Conservation (phyloP, 2,329 filamentous ascomycete species). For the Colletotrichum sp. region DNA sequence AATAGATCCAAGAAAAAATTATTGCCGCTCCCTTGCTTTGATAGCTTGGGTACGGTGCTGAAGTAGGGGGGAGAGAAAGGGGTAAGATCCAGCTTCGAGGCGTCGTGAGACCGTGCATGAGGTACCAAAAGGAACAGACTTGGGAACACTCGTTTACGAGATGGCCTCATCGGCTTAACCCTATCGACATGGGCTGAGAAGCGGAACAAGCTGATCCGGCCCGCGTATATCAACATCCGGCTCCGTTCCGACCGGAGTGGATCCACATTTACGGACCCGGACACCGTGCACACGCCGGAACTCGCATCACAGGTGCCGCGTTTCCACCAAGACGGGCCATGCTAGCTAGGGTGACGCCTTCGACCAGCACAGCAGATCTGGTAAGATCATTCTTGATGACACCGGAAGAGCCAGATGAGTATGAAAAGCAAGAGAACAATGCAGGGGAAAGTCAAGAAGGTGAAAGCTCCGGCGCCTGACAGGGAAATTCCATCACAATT, state of each 20-base stretch:
- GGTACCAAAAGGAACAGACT: rapidly evolving
- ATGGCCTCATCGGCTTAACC: not conserved
- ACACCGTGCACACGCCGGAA: not conserved
- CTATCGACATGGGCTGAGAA: not conserved
- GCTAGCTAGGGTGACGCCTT: not conserved
- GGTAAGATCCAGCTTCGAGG: not conserved
- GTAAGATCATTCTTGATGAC: not conserved
- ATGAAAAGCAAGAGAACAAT: not conserved
- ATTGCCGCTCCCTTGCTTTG: not conserved
- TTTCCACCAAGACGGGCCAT: not conserved
- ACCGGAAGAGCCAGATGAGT: not conserved
- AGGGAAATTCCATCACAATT: not conserved
- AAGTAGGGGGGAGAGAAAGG: not conserved
- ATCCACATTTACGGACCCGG: not conserved
- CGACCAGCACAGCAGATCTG: not conserved
- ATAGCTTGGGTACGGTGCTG: not conserved
- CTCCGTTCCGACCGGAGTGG: not conserved
- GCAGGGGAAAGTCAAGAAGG: not conserved
- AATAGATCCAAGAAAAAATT: not conserved
- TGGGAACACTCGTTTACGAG: not conserved
- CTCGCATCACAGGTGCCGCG: not conserved
- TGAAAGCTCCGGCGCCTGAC: not conserved
- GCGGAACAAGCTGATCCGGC: not conserved
- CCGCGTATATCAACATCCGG: not conserved
- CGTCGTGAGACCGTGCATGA: not conserved